These are phyloP conservation scores for Diplodia corticola DNA, from an alignment of 2,329 filamentous ascomycete species.

Conservation along the genomic window DNA sequence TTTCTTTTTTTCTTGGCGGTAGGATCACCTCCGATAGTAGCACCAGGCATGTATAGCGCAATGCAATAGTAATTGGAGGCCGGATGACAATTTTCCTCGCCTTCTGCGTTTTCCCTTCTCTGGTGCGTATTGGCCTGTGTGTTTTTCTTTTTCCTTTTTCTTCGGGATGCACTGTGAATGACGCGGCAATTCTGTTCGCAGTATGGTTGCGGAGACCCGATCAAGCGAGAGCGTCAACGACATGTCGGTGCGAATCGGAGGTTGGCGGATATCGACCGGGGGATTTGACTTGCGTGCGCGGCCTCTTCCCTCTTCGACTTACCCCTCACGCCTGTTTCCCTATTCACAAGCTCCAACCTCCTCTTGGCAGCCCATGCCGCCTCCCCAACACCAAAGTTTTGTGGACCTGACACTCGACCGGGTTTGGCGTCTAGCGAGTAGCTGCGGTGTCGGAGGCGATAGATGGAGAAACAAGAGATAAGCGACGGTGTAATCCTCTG, in stretches of 20 bases:
- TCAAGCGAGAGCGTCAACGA: background rate
- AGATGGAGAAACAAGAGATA: background rate
- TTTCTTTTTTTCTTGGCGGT: background rate
- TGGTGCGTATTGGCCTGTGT: background rate
- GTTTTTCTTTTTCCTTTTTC: background rate
- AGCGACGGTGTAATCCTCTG: background rate
- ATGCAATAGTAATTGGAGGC: background rate
- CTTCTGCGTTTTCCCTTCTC: background rate
- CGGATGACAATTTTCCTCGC: background rate
- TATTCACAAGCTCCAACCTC: background rate
- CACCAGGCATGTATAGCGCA: conserved; percentile 9
- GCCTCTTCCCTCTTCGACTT: background rate
- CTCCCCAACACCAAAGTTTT: background rate
- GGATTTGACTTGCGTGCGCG: background rate
- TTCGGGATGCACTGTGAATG: background rate
- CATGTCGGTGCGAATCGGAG: conserved; percentile 1
- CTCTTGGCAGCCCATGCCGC: background rate
- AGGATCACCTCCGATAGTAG: background rate
- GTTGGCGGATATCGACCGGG: background rate
- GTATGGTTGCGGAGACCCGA: background rate
- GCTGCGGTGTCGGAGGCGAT: background rate
- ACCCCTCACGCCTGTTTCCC: no score
- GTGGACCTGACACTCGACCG: background rate
- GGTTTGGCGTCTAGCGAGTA: background rate
- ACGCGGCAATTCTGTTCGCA: background rate